Percentiles rank a stretch among this genome's conserved stretches.
phyloP scores from a whole-genome alignment of 163 green algal species.

The Trebouxiophyceae sp. region DNA sequence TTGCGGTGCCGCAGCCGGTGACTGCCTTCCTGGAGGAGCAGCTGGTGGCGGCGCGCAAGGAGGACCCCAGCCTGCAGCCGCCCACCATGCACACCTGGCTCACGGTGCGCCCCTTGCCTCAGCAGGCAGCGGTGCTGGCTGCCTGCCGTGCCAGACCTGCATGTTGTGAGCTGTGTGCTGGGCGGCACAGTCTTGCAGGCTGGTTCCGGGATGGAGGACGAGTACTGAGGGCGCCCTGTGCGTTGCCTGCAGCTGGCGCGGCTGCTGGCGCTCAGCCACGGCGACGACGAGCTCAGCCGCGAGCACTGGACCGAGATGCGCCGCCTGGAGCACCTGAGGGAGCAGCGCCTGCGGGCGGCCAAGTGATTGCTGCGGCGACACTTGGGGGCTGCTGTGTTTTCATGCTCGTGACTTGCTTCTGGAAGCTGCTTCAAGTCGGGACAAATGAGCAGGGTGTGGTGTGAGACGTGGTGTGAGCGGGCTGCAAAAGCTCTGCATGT shows the following conservation, averaged over 20 bases:
- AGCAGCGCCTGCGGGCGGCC: slow-evolving; percentile 15
- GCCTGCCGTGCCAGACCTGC: too few species aligned
- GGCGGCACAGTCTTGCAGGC: too few species aligned
- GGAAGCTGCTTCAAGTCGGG: too few species aligned
- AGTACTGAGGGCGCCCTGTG: too few species aligned
- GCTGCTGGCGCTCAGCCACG: slow-evolving; percentile 34
- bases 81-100: slow-evolving; percentile 14
- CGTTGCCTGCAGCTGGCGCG: slow-evolving; percentile 31
- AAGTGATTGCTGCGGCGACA: too few species aligned
- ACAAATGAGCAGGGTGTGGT: too few species aligned
- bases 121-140: neutral
- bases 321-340: slow-evolving; percentile 18
- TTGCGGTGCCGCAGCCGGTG: neutral
- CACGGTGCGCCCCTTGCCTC: neutral
- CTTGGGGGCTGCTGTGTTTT: too few species aligned
- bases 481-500: too few species aligned
- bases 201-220: too few species aligned
- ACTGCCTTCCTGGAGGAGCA: slow-evolving; percentile 16
- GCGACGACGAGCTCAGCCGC: slow-evolving; percentile 19
- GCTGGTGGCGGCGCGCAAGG: slow-evolving; percentile 17
- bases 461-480: too few species aligned
- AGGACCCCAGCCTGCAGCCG: slow-evolving; percentile 6
- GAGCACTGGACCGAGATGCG: slow-evolving; percentile 26
- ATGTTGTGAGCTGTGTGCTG: too few species aligned
- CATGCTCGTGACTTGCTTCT: too few species aligned